Base-by-base conservation (phyloP, 768 basidiomycete genomes). In the Calocybe gangraenosa region DNA sequence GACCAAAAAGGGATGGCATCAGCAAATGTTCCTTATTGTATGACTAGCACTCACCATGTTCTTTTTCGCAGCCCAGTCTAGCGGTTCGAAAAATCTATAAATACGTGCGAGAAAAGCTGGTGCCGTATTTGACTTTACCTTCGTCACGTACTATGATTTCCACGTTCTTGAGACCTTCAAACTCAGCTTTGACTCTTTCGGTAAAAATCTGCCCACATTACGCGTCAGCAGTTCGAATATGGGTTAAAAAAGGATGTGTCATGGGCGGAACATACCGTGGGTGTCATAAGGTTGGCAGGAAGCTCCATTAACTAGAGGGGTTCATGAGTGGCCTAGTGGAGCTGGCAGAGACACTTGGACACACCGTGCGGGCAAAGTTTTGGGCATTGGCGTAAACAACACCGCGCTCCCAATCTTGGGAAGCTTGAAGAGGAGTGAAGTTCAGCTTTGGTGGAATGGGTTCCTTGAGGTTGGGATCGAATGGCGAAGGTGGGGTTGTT, bases 281-380 rank as follows among this genome's bases (percentile, higher is more conserved):
- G 91, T 1, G 89, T 92, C 71, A 90, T 69, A 63, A 92, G 79
- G 61, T 93, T 93, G 1, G 79, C 90, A 41, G 92, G 92, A 4
- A 87, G 66, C 64, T 93, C 92, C 81, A 79, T 84, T 37, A 93
- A 72, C 85, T 90, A 60, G 21, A 10, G 22, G 15, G 15, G 25
- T 10, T 32, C 11, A 23, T 18, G 6, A 11, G 11, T 47, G 15
- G 3, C 39, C 17, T 18, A 3, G 20, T 19, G 0, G 17, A 28
- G 25, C 25, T 15, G 8, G 44, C 28, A 36, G 21, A 28, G 47
- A 33, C 32, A 28, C 40, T 18, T 40, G 39, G 18, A 48, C 73
- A 45, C 61, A 85, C 85, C 33, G 87, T 89, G 34, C 87, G 75
- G 19, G 87, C 87, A 49, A 87, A 65, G 59, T 91, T 92, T 65